Evolutionary conservation across 768 basidiomycete genomes (phyloP).

Genomic region (Kwoniella dejecticola): DNA sequence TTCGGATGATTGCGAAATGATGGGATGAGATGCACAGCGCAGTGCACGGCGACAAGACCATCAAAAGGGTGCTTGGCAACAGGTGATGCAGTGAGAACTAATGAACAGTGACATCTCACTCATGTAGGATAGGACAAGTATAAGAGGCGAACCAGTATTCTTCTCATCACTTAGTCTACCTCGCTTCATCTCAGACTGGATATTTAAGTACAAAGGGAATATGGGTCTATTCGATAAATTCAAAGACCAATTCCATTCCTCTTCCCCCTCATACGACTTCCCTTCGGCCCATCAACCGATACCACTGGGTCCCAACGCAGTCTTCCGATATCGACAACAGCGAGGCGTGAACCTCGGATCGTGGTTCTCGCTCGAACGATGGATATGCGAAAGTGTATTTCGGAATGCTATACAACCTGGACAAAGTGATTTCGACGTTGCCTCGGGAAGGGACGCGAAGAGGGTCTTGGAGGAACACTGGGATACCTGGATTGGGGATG

Average conservation of each 20-base stretch:
- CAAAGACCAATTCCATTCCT: constrained; percentile 38
- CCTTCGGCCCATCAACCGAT: constrained; percentile 5
- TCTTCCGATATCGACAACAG: constrained; percentile 70
- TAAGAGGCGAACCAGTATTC: too few relatives aligned
- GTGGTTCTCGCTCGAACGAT: constrained; percentile 72
- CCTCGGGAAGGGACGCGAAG: constrained; percentile 61
- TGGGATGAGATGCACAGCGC: too few relatives aligned
- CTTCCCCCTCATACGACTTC: constrained; percentile 15
- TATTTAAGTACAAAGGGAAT: background rate
- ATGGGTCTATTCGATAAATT: constrained; percentile 54
- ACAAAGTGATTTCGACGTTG: constrained; percentile 66
- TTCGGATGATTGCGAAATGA: too few relatives aligned
- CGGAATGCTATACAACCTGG: constrained; percentile 59
- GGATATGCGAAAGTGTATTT: constrained; percentile 66
- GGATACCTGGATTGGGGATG: constrained; percentile 79
- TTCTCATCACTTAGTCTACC: too few relatives aligned
- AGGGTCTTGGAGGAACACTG: constrained; percentile 68
- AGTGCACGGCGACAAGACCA: too few relatives aligned
- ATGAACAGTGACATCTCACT: too few relatives aligned
- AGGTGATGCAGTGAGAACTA: too few relatives aligned
- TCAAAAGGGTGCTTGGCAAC: too few relatives aligned
- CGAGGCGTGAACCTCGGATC: constrained; percentile 79
- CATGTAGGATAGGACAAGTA: too few relatives aligned
- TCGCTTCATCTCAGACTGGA: too few relatives aligned
- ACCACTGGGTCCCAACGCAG: constrained; percentile 54